Evolutionary conservation across 495 filamentous ascomycete genomes (phyloP).

Genomic region (Cladorrhinum samala): DNA sequence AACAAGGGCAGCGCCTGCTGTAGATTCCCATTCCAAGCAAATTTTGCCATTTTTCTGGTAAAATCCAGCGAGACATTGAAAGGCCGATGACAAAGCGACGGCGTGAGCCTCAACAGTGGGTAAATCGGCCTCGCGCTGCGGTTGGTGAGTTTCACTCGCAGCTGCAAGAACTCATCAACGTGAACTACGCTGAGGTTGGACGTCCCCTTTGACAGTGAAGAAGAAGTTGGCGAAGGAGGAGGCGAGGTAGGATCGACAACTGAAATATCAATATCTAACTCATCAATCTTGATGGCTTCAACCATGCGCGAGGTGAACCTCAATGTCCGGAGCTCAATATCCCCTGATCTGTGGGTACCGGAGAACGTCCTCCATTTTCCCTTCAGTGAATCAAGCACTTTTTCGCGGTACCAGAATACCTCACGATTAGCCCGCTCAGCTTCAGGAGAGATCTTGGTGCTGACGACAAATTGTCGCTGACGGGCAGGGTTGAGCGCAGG

Average conservation of each 20-base stretch:
- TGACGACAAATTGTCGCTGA: conserved; percentile 84
- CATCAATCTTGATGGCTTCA: conserved; percentile 74
- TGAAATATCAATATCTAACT: conserved; percentile 63
- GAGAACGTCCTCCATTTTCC: conserved; percentile 54
- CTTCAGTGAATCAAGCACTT: conserved; percentile 62
- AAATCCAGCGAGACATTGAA: conserved; percentile 73
- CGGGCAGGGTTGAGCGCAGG: conserved; percentile 71
- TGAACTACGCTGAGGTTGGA: conserved; percentile 32
- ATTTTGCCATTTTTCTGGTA: conserved; percentile 54
- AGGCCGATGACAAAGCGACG: conserved; percentile 66
- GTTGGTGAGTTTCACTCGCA: conserved; percentile 65
- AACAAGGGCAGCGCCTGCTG: conserved; percentile 66
- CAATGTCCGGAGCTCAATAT: conserved; percentile 67
- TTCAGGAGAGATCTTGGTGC: conserved; percentile 70
- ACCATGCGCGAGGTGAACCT: conserved; percentile 73
- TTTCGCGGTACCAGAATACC: conserved; percentile 89
- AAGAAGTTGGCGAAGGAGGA: background rate
- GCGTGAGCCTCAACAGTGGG: conserved; percentile 71
- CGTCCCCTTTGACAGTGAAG: conserved; percentile 3
- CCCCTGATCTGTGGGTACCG: conserved; percentile 52
- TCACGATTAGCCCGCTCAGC: conserved; percentile 72
- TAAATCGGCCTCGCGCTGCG: conserved; percentile 60
- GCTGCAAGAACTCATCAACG: conserved; percentile 64
- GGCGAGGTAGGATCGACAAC: conserved; percentile 30
- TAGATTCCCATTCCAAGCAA: conserved; percentile 78